Base-by-base conservation (phyloP, 441 rosid species). In the Manihot esculenta region DNA sequence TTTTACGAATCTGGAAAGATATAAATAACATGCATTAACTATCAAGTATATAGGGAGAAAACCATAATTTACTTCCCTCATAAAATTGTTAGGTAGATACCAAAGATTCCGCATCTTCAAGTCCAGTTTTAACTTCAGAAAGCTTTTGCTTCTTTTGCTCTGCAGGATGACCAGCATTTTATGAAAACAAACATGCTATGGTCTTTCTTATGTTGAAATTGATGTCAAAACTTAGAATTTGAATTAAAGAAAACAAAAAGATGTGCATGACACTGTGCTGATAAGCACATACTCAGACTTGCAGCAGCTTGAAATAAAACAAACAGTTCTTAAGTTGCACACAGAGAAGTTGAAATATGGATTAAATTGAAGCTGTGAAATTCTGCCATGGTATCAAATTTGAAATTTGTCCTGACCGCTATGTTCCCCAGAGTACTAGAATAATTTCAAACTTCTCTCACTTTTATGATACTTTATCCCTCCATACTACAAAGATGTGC, bases 131-230 rank as follows among this genome's bases (percentile, higher is more conserved):
- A 8, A 92, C 78, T 57, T 94, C 97, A 62, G 89, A 78, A 45
- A 92, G 79, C 72, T 83, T 94, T 79, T 94, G 97, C 88, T 92
- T 90, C 88, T 83, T 92, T 83, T 82, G 90, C 84, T 92, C 99
- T 94, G 85, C 84, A 84, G 20, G 38, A 24, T 24, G 21, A 69
- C 53, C 71, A 55, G 62, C 5, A 27, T 48, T 59, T 33, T 7
- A 45, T 14, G 48, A 58, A 69, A 44, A 58, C n/a, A 45, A 47
- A 21, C 56, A 61, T 12, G 14, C 20, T 15, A 30, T 27, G 35
- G 35, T 24, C 18, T 21, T 24, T 24, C 17, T 41, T 21, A 13
- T 21, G 12, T 51, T 26, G 35, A 49, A 66, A 30, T 3, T 44
- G n/a, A n/a, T n/a, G 33, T 23, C 48, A 66, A 66, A 51, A 51